phyloP scores from a whole-genome alignment of 495 filamentous ascomycete species.

The Geoglossum glabrum region DNA sequence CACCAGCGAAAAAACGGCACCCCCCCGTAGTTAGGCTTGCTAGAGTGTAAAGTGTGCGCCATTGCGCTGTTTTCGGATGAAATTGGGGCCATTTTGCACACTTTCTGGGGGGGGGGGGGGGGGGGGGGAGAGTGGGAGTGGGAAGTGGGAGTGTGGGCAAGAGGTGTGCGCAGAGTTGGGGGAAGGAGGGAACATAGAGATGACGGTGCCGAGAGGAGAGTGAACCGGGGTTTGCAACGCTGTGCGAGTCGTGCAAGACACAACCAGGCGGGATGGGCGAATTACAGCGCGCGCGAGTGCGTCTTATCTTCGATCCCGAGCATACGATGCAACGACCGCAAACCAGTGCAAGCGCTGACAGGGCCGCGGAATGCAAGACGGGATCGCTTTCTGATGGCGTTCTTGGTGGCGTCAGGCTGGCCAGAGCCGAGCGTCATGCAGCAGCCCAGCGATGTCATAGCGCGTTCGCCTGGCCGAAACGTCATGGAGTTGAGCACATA shows the following conservation, averaged over 20 bases:
- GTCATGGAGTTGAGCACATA: not conserved
- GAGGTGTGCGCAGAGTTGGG: too few species aligned
- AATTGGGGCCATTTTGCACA: too few species aligned
- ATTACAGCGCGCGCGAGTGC: not conserved
- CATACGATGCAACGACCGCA: not conserved
- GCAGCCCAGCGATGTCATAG: not conserved
- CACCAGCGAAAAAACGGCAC: too few species aligned
- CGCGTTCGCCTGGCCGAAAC: not conserved
- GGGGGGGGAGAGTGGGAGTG: too few species aligned
- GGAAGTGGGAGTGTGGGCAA: too few species aligned
- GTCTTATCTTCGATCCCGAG: not conserved
- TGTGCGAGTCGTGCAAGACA: not conserved
- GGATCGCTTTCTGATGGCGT: slow-evolving; percentile 1
- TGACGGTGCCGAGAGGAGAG: not conserved
- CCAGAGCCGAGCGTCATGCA: not conserved
- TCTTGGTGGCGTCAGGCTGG: not conserved
- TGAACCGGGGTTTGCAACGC: not conserved
- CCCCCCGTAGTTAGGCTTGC: too few species aligned
- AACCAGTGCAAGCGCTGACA: not conserved
- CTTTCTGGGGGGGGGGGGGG: too few species aligned
- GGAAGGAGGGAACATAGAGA: not conserved
- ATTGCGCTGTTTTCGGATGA: not conserved
- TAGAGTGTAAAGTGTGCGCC: too few species aligned
- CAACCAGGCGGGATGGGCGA: too few species aligned
- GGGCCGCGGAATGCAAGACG: not conserved